A percentile compares a stretch with the other conserved stretches of the same genome.
Evolutionary conservation across 2,329 filamentous ascomycete genomes (phyloP).

Genomic region (Cadophora sp.): DNA sequence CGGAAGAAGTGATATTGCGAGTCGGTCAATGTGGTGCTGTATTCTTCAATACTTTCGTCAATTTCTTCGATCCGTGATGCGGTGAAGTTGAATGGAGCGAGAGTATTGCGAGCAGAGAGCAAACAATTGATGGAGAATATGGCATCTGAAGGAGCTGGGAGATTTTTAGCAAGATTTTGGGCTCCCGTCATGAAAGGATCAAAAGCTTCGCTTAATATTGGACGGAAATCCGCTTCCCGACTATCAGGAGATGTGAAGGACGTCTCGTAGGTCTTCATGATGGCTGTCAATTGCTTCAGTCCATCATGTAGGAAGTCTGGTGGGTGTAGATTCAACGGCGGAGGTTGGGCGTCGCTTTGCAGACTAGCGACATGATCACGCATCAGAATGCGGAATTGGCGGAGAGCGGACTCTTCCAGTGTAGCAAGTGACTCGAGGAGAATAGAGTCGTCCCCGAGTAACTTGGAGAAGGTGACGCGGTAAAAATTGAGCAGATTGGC

Average conservation of each 20-base stretch:
- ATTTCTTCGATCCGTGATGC: slow-evolving; percentile 61
- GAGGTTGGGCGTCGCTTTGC: slow-evolving; percentile 73
- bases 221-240: slow-evolving; percentile 73
- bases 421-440: slow-evolving; percentile 72
- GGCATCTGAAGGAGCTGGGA: slow-evolving; percentile 64
- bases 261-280: slow-evolving; percentile 88
- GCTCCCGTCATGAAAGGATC: slow-evolving; percentile 86
- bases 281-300: slow-evolving; percentile 75
- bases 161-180: slow-evolving; percentile 67
- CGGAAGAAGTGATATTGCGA: slow-evolving; percentile 78
- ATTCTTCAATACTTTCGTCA: slow-evolving; percentile 59
- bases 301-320: slow-evolving; percentile 84
- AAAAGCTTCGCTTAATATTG: slow-evolving; percentile 78
- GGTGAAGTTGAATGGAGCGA: slow-evolving; percentile 70
- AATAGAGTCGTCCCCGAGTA: slow-evolving; percentile 73
- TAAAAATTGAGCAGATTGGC: slow-evolving; percentile 92
- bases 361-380: slow-evolving; percentile 79
- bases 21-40: slow-evolving; percentile 64
- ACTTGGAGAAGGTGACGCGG: slow-evolving; percentile 79
- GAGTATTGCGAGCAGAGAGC: slow-evolving; percentile 59
- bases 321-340: slow-evolving; percentile 75
- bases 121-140: slow-evolving; percentile 80
- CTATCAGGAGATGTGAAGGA: slow-evolving; percentile 69
- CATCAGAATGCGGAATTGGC: slow-evolving; percentile 82
- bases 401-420: slow-evolving; percentile 78